Evolutionary conservation across 306 rosid genomes (phyloP), one percentile per base, ranked within the genome.

Genomic region (Cucumis cinereus): DNA sequence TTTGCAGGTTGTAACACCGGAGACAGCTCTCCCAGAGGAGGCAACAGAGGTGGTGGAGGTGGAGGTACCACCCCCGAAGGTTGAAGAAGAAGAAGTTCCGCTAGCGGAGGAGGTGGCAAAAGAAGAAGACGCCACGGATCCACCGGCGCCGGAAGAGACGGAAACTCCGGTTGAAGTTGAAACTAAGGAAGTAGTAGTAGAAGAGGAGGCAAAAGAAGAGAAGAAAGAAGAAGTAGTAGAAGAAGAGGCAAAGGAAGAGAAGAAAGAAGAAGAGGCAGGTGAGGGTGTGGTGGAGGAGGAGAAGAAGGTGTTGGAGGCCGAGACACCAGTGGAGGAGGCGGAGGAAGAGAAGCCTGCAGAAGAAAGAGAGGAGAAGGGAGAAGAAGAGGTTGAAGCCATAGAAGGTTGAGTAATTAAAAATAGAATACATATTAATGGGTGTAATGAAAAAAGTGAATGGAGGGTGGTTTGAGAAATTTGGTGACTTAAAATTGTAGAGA

Each of bases 1-100:
- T 15, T 50, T 55, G 81, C 62, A 90, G 98, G 89, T 90, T 85
- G 90, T 77, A 80, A 64, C 88, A 70, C 90, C 88, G 81, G 77
- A 80, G 73, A 73, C 82, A 62, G 89, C 91, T 45, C 84, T 88
- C 74, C 79, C 81, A 3, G 87, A 83, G 43, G 87, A 84, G 49
- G 81, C 81, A 41, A 73, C 57, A 14, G 86, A 85, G 79, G 82
- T 81, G 68, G 43, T 45, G 16, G 52, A 61, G 68, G 43, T 45
- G 16, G 52, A 61, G 43, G 68, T 26, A 26, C 66, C 68, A 38
- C 22, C 88, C 26, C 64, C 76, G 35, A 78, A 87, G 86, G 82
- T n/a, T 40, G 80, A 90, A 35, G 82, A 80, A 76, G 81, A 77
- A 38, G 38, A 49, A 63, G 84, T 75, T 52, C 73, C 69, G 41